Conservation (phyloP, 202 grass and related monocot species). For the Panicum hallii region DNA sequence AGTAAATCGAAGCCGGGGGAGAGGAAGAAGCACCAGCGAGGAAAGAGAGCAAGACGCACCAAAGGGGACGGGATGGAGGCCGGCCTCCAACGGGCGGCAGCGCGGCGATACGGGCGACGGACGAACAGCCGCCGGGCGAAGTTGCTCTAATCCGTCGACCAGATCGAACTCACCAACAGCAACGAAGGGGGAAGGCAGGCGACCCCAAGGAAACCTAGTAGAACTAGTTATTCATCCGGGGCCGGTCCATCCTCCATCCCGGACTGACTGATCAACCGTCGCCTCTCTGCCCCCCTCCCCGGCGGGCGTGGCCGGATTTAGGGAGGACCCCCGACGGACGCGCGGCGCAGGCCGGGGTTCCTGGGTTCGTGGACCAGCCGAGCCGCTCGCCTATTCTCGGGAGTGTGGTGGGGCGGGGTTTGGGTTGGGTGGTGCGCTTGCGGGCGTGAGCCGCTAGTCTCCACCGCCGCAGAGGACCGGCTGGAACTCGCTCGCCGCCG, state of each 20-base stretch:
- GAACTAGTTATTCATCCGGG: not conserved
- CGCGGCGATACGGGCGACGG: not conserved
- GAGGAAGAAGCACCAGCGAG: not conserved
- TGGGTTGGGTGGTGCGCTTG: not conserved
- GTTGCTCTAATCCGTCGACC: not conserved
- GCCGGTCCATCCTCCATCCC: not conserved
- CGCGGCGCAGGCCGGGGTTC: not conserved
- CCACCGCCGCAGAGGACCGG: not conserved
- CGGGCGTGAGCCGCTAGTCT: not conserved
- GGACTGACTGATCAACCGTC: not conserved
- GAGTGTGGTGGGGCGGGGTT: too few species aligned
- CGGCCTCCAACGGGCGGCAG: not conserved
- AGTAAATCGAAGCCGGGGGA: not conserved
- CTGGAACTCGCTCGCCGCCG: not conserved
- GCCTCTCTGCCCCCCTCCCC: not conserved
- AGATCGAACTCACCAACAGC: not conserved
- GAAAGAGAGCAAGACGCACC: slow-evolving; percentile 31
- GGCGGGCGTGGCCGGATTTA: slow-evolving; percentile 36
- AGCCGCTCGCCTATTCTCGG: slow-evolving; percentile 44
- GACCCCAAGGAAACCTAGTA: not conserved
- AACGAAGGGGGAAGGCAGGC: not conserved
- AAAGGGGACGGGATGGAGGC: not conserved
- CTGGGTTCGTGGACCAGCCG: slow-evolving; percentile 40
- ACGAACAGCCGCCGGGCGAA: not conserved
- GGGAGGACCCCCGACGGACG: not conserved